A percentile compares a stretch with the other conserved stretches of the same genome.
phyloP scores from a whole-genome alignment of 2,329 filamentous ascomycete species.

The Lachnellula arida region DNA sequence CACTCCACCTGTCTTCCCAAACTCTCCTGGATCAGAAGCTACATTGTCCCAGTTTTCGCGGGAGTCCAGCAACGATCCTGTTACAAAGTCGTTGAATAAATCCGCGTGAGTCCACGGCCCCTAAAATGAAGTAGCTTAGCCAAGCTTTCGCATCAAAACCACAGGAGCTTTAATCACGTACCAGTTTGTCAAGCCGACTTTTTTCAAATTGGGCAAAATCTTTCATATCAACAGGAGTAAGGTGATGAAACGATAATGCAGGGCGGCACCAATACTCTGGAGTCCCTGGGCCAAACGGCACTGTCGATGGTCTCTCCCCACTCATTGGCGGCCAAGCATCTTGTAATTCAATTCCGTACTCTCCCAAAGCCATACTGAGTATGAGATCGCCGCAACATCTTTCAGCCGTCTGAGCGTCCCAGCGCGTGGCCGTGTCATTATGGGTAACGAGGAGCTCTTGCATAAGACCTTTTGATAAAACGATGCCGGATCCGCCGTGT shows the following conservation, averaged over 20 bases:
- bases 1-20: slow-evolving; percentile 35
- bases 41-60: slow-evolving; percentile 50
- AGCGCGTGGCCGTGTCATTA: slow-evolving; percentile 41
- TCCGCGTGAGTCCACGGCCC: slow-evolving; percentile 37
- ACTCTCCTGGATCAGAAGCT: slow-evolving; percentile 39
- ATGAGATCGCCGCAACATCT: slow-evolving; percentile 51
- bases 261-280: slow-evolving; percentile 47
- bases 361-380: slow-evolving; percentile 42
- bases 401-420: slow-evolving; percentile 37
- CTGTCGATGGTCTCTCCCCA: slow-evolving; percentile 48
- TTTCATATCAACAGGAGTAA: slow-evolving; percentile 48
- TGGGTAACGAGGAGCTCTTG: slow-evolving; percentile 40
- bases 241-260: slow-evolving; percentile 51
- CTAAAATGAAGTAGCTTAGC: slow-evolving; percentile 24
- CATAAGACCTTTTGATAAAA: slow-evolving; percentile 49
- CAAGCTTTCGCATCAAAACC: not conserved
- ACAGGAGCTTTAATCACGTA: not conserved
- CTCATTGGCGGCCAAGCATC: slow-evolving; percentile 51
- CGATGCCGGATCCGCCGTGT: slow-evolving; percentile 53
- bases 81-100: slow-evolving; percentile 45
- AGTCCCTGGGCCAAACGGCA: slow-evolving; percentile 37
- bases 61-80: slow-evolving; percentile 36
- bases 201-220: slow-evolving; percentile 49
- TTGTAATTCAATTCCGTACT: slow-evolving; percentile 39
- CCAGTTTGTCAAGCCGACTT: slow-evolving; percentile 9